phyloP scores from a whole-genome alignment of 305 asterid genomes.

The Fraxinus sp. region DNA sequence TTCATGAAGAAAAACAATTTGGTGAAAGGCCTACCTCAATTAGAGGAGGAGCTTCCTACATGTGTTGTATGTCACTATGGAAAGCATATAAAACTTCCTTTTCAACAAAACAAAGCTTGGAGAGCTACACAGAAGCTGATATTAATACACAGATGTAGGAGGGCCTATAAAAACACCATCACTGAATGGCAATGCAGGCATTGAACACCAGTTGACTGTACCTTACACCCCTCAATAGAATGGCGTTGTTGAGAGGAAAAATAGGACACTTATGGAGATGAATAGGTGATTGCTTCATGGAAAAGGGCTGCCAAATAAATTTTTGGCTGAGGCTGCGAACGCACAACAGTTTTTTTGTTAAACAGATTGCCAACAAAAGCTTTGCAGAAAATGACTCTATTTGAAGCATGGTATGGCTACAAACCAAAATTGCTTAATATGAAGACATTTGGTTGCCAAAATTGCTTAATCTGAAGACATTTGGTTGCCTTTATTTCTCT shows the following conservation, averaged over 20 bases:
- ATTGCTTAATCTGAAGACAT: too few relatives aligned
- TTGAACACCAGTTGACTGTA: neutral
- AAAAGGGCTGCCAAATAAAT: neutral
- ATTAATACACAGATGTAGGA: too few relatives aligned
- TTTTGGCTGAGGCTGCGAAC: neutral
- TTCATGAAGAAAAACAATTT: neutral
- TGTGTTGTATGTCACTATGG: neutral
- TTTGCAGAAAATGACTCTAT: neutral
- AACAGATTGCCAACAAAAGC: too few relatives aligned
- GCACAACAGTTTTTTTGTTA: neutral
- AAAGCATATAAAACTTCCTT: neutral
- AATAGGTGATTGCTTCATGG: neutral
- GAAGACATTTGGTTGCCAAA: too few relatives aligned
- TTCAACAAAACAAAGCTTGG: neutral
- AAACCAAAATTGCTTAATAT: too few relatives aligned
- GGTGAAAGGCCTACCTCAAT: neutral
- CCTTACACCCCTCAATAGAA: neutral
- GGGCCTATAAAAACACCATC: too few relatives aligned
- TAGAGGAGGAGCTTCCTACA: neutral
- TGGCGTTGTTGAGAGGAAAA: neutral
- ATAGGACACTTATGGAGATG: neutral
- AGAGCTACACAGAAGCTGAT: too few relatives aligned
- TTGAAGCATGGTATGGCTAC: neutral
- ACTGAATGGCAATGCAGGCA: neutral
- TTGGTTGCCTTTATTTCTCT: too few relatives aligned